phyloP scores from a whole-genome alignment of 495 filamentous ascomycete genomes.

The Penicillium cinerascens region DNA sequence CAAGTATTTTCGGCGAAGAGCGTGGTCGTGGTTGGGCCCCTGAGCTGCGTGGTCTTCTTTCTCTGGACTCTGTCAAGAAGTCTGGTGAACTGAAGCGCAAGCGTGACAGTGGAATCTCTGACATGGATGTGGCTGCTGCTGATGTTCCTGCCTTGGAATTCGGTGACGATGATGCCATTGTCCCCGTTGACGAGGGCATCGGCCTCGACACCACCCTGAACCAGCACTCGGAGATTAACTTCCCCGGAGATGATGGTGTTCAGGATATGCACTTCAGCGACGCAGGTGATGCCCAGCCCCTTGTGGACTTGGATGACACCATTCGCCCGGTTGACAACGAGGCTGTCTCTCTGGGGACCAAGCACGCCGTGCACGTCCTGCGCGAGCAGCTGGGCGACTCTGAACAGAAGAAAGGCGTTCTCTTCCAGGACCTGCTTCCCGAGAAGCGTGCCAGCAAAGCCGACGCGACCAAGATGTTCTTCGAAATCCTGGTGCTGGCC shows the following conservation, averaged over 20 bases:
- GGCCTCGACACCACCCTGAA: constrained; percentile 52
- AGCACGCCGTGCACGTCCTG: constrained; percentile 92
- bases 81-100: constrained; percentile 88
- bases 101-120: constrained; percentile 82
- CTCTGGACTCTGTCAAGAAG: constrained; percentile 71
- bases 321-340: constrained; percentile 76
- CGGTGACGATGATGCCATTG: constrained; percentile 56
- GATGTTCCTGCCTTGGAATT: constrained; percentile 70
- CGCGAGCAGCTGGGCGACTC: constrained; percentile 79
- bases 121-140: constrained; percentile 63
- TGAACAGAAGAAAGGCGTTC: constrained; percentile 68
- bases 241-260: constrained; percentile 59
- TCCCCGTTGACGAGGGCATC: constrained; percentile 45
- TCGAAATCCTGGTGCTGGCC: constrained; percentile 89
- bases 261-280: constrained; percentile 44
- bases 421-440: constrained; percentile 90
- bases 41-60: constrained; percentile 81
- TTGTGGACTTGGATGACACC: constrained; percentile 73
- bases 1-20: constrained; percentile 67
- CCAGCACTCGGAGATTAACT: constrained; percentile 52
- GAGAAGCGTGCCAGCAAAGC: constrained; percentile 70
- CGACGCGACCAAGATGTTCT: constrained; percentile 99
- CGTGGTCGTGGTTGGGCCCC: constrained; percentile 81
- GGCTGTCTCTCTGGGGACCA: constrained; percentile 82
- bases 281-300: constrained; percentile 48